phyloP scores from a whole-genome alignment of 805 yeast species.

The Diddensiella transvaalensis region DNA sequence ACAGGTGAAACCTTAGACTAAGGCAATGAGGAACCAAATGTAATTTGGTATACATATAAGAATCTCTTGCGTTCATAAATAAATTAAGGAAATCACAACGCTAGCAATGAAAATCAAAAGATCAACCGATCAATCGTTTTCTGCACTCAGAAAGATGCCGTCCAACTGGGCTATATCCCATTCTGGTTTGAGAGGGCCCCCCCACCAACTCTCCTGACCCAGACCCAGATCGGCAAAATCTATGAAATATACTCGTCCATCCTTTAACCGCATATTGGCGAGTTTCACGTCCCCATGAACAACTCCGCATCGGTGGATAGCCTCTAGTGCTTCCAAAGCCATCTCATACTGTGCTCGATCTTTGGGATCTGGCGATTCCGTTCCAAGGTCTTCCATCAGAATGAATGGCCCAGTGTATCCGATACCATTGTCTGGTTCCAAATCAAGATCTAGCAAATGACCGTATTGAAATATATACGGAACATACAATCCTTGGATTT shows the following conservation, averaged over 20 bases:
- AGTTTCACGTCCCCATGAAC: constrained; percentile 1
- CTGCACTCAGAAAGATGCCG: not conserved
- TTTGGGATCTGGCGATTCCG: not conserved
- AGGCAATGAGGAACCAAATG: no score
- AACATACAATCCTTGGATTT: not conserved
- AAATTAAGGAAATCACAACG: not conserved
- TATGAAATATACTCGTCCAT: not conserved
- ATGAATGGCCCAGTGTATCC: constrained; percentile 1
- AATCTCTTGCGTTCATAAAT: no score
- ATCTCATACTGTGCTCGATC: not conserved
- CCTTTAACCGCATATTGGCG: constrained; percentile 1
- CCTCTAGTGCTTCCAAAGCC: not conserved
- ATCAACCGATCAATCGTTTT: not conserved
- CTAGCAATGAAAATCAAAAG: not conserved
- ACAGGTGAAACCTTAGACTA: no score
- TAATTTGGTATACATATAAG: no score
- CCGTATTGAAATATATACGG: not conserved
- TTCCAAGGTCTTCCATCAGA: not conserved
- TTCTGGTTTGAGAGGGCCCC: no score
- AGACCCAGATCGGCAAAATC: not conserved
- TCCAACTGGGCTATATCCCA: not conserved
- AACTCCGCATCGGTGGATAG: not conserved
- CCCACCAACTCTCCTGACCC: not conserved
- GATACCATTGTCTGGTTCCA: not conserved
- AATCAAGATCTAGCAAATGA: not conserved